Evolutionary conservation across 805 yeast genomes (phyloP), one percentile per base, ranked within the genome.

Genomic region (Ogataea philodendri): DNA sequence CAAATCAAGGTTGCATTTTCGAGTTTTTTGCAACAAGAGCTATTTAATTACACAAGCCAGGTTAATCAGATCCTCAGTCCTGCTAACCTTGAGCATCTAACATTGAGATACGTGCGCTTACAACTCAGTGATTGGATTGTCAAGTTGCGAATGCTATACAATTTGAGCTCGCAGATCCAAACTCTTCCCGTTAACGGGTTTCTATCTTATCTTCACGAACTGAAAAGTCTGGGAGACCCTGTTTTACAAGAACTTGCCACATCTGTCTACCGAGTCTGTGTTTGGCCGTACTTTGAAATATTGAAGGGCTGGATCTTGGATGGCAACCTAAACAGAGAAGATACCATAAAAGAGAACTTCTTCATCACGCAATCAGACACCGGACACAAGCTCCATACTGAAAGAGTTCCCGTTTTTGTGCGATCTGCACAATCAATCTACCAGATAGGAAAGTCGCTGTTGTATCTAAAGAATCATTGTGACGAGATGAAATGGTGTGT

Each of bases 401-500:
- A 54, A 0, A 65, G 61, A 26, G 62, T 70, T 4, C 84, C 85
- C 0, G 34, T 42, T 6, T 74, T 76, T 44, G 54, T 77, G 21
- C 54, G 57, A 9, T 49, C 67, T 3, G 70, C 78, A 3, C 49
- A 59, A 15, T 65, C 70, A 39, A 69, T 80, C 5, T 76, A 65
- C 46, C 78, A 81, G 32, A 76, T 83, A 13, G 98, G 98, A 0
- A 78, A 81, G 43, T 73, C 84, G 5, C 62, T 81, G 5, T 67
- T 75, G 7, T 89, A 81, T 52, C 60, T 89, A 29, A 73, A 76
- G 22, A 65, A 65, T 17, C 70, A 72, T 27, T 86, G 96, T 58
- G 72, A 73, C 21, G 93, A 85, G 47, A 60, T 76, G 17, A 69
- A 69, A 24, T 86, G 93, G 89, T 51, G 51, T 36, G 23, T 29